A percentile compares a stretch with the other conserved stretches of the same genome.
Evolutionary conservation across 495 filamentous ascomycete genomes (phyloP).

Genomic region (Penicillium odoratum): DNA sequence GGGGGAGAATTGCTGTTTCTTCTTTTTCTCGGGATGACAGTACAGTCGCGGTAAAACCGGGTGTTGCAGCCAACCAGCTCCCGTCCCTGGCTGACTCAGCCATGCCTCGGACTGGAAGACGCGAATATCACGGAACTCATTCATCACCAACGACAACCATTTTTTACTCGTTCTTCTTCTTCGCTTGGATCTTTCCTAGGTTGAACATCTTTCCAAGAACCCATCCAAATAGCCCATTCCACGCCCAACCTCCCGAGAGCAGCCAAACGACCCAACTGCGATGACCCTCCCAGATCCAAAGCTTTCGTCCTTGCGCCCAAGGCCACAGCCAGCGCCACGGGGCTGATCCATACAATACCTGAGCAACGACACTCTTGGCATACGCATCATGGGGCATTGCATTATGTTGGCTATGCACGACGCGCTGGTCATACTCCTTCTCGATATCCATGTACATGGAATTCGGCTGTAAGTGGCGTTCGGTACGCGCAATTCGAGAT

Average conservation of each 20-base stretch:
- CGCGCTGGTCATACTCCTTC: conserved; percentile 50
- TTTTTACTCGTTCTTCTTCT: not conserved
- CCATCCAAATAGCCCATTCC: conserved; percentile 42
- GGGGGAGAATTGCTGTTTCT: conserved; percentile 43
- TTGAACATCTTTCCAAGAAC: conserved; percentile 49
- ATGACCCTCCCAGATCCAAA: conserved; percentile 55
- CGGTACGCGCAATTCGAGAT: conserved; percentile 54
- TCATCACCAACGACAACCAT: not conserved
- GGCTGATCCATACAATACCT: conserved; percentile 50
- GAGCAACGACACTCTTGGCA: conserved; percentile 55
- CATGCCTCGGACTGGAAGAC: conserved; percentile 18
- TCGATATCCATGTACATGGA: conserved; percentile 56
- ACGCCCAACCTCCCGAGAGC: conserved; percentile 44
- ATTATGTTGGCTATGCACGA: conserved; percentile 56
- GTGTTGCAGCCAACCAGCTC: conserved; percentile 30
- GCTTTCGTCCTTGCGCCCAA: conserved; percentile 41
- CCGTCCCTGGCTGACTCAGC: conserved; percentile 28
- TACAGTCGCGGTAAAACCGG: conserved; percentile 31
- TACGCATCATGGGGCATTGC: conserved; percentile 54
- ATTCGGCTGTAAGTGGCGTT: conserved; percentile 46
- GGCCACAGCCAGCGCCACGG: conserved; percentile 51
- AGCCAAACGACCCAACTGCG: conserved; percentile 52
- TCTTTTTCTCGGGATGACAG: conserved; percentile 43
- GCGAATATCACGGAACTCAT: conserved; percentile 30
- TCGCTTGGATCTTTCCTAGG: conserved; percentile 33